Base-by-base conservation (phyloP, 805 yeast species). In the Starmera quercuum region DNA sequence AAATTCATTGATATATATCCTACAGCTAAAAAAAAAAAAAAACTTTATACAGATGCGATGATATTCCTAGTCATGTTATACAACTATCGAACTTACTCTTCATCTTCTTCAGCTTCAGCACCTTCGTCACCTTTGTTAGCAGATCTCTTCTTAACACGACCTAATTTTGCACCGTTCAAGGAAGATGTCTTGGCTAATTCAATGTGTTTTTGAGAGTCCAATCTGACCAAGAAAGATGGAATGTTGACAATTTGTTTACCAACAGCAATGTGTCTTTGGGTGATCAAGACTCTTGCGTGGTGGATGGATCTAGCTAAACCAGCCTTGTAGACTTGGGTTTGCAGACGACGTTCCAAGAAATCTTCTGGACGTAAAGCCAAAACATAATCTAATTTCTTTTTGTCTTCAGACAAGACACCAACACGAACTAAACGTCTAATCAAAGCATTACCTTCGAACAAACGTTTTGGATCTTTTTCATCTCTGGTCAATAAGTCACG, bases 111-210 rank as follows among this genome's bases (percentile, higher is more conserved):
- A 57, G 73, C 88, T 53, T 73, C 95, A 54, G 70, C 95, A 58
- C 69, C 90, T 50, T 68, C 88, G 48, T 66, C 81, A 50, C 63
- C 71, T 53, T 66, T 73, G 68, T 75, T 72, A 59, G 63, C 70
- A 69, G 77, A 54, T 56, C 56, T 65, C 72, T 56, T 72, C 97
- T 86, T 94, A 64, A 86, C 95, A 81, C 98, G 92, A 70, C 98
- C 98, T 58, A 98, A 94, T 78, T 98, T 90, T 59, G 96, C 98
- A 75, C 98, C 98, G 71, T 98, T 98, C 88, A 85, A 90, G 71
- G 98, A 98, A 55, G 98, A 92, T 69, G 85, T 86, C 67, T 92
- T 83, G 61, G 98, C 95, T 62, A 90, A 92, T 81, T 92, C 97
- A 73, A 92, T 86, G 87, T 92, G 97, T 84, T 92, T 92, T 76